Evolutionary conservation across 2,329 filamentous ascomycete genomes (phyloP), one percentile per base, ranked within the genome.

Genomic region (Nemania sp.): DNA sequence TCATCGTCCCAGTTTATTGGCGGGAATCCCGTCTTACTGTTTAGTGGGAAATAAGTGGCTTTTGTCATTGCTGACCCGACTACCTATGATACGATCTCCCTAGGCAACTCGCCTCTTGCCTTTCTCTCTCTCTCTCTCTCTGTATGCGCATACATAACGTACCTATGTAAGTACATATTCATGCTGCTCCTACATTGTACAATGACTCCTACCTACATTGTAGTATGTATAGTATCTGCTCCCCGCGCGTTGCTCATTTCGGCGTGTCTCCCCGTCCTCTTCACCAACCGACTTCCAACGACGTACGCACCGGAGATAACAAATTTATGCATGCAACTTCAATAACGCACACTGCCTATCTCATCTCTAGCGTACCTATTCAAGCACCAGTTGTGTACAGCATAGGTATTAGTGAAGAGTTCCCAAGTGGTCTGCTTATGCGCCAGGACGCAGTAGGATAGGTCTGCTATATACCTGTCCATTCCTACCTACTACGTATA

Each of bases 11-110:
- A 43, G 41, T 47, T 32, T 26, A 67, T 53, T 66, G 53, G 68
- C 68, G 68, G 68, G 62, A 20, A 55, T 47, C 32, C 68, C 68
- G 68, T 68, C 68, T 70, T 66, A 68, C 68, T 68, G 45, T 57
- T 56, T 54, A 45, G 60, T 43, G 45, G 11, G 18, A 43, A 53
- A 15, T 29, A 26, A 54, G 27, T 32, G 27, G 53, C 67, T 59
- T 59, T 67, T 64, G 55, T 67, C 61, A 67, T 69, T 62, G 60
- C 64, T 70, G 67, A 53, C 49, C 49, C 15, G 49, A n/a, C 47
- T n/a, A 38, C 15, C 5, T 22, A 51, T 38, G 52, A 55, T 58
- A 32, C 45, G 24, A 51, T 51, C 20, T 24, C 22, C 47, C 22
- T 26, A 43, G 38, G n/a, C n/a, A n/a, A n/a, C n/a, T n/a, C n/a